These are phyloP conservation scores for Podospora tetraspora DNA, from an alignment of 495 filamentous ascomycete genomes.

Conservation along the genomic window DNA sequence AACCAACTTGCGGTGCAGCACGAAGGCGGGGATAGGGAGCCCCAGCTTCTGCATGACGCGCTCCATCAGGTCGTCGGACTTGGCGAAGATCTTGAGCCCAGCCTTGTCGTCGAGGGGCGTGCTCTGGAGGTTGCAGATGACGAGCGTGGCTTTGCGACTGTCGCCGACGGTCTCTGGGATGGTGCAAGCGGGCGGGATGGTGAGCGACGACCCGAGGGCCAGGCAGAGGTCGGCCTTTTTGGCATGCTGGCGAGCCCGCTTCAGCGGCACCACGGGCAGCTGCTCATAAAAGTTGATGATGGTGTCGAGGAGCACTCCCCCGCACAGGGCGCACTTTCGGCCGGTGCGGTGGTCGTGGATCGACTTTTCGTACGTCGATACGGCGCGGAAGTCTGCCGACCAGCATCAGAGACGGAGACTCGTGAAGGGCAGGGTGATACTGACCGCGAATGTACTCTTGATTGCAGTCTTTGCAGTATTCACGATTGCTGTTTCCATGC, in stretches of 20 bases:
- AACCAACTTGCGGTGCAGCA: constrained; percentile 27
- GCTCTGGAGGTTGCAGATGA: constrained; percentile 43
- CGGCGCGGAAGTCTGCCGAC: constrained; percentile 36
- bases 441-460: constrained; percentile 41
- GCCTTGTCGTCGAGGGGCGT: constrained; percentile 36
- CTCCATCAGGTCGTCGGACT: constrained; percentile 37
- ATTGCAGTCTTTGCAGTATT: constrained; percentile 40
- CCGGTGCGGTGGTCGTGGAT: constrained; percentile 43
- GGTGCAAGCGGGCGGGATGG: constrained; percentile 37
- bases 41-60: constrained; percentile 36
- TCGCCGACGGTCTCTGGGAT: constrained; percentile 35
- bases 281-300: constrained; percentile 44
- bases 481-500: constrained; percentile 45
- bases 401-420: neutral
- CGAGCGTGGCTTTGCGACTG: constrained; percentile 29
- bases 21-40: constrained; percentile 34
- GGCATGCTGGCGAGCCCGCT: constrained; percentile 31
- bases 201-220: constrained; percentile 43
- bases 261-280: constrained; percentile 28
- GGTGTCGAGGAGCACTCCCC: constrained; percentile 35
- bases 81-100: constrained; percentile 29
- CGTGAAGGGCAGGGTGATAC: neutral
- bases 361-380: constrained; percentile 38
- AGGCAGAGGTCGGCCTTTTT: constrained; percentile 40
- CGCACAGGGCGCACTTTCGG: constrained; percentile 36